A percentile compares a stretch with the other conserved stretches of the same genome.
Conservation (phyloP, 495 filamentous ascomycete genomes). For the Aspergillus conjunctus region DNA sequence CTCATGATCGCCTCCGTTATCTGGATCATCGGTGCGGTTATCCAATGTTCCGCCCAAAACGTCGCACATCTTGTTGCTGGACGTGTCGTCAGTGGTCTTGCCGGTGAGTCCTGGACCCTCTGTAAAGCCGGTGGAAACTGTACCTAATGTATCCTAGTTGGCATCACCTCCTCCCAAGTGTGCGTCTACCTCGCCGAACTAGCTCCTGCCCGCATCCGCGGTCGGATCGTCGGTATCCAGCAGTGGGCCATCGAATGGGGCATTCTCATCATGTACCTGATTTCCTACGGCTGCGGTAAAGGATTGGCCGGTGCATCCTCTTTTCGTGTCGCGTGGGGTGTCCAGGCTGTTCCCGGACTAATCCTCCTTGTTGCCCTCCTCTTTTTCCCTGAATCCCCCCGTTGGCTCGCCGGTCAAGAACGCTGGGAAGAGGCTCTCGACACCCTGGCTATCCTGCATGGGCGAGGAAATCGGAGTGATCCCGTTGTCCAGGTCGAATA, state of each 20-base stretch:
- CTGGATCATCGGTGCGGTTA: slow-evolving; percentile 70
- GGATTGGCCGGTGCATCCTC: slow-evolving; percentile 54
- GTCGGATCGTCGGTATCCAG: slow-evolving; percentile 72
- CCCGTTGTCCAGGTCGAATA: slow-evolving; percentile 71
- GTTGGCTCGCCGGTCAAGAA: slow-evolving; percentile 72
- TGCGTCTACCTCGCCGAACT: slow-evolving; percentile 83
- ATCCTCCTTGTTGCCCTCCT: slow-evolving; percentile 64
- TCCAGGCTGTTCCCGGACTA: slow-evolving; percentile 68
- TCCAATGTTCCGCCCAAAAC: slow-evolving; percentile 64
- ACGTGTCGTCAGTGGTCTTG: slow-evolving; percentile 70
- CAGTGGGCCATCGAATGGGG: slow-evolving; percentile 78
- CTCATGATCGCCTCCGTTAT: slow-evolving; percentile 67
- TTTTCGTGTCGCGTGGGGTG: slow-evolving; percentile 73
- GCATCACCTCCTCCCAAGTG: slow-evolving; percentile 75
- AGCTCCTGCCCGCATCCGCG: slow-evolving; percentile 64
- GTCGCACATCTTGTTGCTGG: slow-evolving; percentile 68
- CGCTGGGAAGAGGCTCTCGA: slow-evolving; percentile 68
- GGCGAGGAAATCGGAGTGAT: slow-evolving; percentile 62
- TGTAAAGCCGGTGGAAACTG: too few relatives aligned
- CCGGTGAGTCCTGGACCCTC: slow-evolving; percentile 30
- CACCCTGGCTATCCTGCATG: slow-evolving; percentile 70
- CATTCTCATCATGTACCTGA: slow-evolving; percentile 63
- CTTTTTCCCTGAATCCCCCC: slow-evolving; percentile 71
- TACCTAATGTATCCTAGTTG: too few relatives aligned
- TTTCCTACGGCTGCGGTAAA: slow-evolving; percentile 62